phyloP scores from a whole-genome alignment of 139 green algal species.

The Tetradesmus lagerheimii region DNA sequence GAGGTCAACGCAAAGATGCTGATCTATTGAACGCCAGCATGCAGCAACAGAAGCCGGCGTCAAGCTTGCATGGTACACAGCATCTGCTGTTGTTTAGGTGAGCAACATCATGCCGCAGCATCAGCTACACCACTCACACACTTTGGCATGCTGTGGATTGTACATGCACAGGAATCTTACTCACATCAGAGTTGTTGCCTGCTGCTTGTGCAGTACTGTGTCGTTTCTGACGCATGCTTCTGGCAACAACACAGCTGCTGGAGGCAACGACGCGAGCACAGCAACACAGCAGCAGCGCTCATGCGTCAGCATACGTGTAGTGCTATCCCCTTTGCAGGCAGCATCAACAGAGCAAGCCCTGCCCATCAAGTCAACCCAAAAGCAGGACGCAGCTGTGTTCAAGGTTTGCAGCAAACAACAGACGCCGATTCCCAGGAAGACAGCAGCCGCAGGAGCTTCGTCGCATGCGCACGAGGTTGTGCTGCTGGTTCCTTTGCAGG shows the following conservation, averaged over 20 bases:
- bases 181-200: background rate
- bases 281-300: background rate
- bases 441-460: background rate
- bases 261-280: background rate
- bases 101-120: background rate
- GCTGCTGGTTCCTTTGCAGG: background rate
- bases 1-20: background rate
- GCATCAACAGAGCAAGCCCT: background rate
- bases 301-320: background rate
- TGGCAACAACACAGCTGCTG: background rate
- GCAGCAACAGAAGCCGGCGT: background rate
- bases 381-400: background rate
- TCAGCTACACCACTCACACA: background rate
- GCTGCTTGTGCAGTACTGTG: background rate
- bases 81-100: background rate
- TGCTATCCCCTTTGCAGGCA: background rate
- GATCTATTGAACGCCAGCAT: background rate
- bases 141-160: background rate
- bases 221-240: background rate
- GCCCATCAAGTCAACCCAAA: background rate
- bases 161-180: too few relatives aligned
- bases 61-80: background rate
- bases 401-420: background rate
- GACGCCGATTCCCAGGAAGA: background rate
- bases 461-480: background rate